phyloP scores from a whole-genome alignment of 331 rosid species.

The Erythrophleum ivorense region DNA sequence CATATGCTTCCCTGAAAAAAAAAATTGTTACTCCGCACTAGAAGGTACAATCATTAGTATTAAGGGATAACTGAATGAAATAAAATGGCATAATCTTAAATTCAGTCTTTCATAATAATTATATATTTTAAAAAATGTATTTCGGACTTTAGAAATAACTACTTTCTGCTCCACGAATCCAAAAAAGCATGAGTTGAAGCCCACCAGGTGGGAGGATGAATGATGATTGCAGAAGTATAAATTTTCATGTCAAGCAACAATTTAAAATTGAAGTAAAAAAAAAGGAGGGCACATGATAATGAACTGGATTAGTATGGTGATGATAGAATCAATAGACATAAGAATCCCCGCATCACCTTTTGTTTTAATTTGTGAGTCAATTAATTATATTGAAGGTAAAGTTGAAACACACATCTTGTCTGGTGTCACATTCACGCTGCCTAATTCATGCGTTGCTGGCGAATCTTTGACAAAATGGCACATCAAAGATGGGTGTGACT shows the following conservation, averaged over 20 bases:
- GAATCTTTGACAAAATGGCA: slow-evolving; percentile 61
- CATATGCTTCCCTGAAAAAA: too few species aligned
- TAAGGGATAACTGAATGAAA: slow-evolving; percentile 5
- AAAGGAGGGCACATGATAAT: slow-evolving; percentile 47
- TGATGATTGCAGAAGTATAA: slow-evolving; percentile 35
- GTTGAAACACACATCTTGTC: slow-evolving; percentile 49
- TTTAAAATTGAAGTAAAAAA: slow-evolving; percentile 23
- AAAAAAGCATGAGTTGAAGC: slow-evolving; percentile 44
- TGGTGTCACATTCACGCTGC: slow-evolving; percentile 51
- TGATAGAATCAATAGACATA: slow-evolving; percentile 41
- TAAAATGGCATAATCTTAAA: neutral
- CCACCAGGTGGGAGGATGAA: slow-evolving; percentile 36
- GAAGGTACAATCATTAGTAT: neutral
- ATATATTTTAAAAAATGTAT: neutral
- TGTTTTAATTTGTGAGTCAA: slow-evolving; percentile 45
- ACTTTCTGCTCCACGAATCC: slow-evolving; percentile 39
- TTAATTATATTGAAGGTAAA: slow-evolving; percentile 42
- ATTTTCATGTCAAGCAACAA: slow-evolving; percentile 33
- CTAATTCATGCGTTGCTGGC: slow-evolving; percentile 50
- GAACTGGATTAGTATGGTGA: slow-evolving; percentile 50
- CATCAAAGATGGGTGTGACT: slow-evolving; percentile 43
- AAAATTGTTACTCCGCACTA: too few species aligned
- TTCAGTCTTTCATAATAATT: neutral
- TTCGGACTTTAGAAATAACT: neutral
- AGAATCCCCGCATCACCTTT: slow-evolving; percentile 35